Evolutionary conservation across 306 rosid genomes (phyloP).

Genomic region (Cercis canadensis): DNA sequence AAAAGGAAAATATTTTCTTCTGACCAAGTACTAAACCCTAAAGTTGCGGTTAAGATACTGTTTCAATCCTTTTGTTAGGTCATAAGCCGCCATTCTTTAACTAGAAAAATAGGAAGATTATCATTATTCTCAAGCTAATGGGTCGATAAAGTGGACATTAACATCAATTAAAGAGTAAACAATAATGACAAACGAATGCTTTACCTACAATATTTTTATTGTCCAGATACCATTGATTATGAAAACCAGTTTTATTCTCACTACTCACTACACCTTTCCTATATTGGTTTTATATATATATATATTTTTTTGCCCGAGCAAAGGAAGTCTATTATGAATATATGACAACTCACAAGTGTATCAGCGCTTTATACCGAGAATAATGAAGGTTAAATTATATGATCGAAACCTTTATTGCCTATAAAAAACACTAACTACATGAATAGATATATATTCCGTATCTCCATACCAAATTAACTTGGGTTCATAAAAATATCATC

Average conservation of each 20-base stretch:
- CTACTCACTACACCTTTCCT: too few relatives aligned
- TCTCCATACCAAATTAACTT: too few relatives aligned
- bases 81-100: conserved; percentile 8
- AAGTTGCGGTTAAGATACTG: not conserved
- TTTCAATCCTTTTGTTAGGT: not conserved
- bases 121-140: conserved; percentile 14
- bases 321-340: too few relatives aligned
- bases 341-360: too few relatives aligned
- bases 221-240: not conserved
- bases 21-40: not conserved
- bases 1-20: not conserved
- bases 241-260: not conserved
- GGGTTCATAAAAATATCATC: too few relatives aligned
- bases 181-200: conserved; percentile 26
- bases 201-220: not conserved
- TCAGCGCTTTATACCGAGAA: too few relatives aligned
- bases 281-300: too few relatives aligned
- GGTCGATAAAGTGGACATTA: conserved; percentile 2
- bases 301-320: too few relatives aligned
- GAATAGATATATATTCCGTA: too few relatives aligned
- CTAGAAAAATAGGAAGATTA: conserved; percentile 2
- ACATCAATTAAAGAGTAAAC: conserved; percentile 11
- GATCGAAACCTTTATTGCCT: too few relatives aligned
- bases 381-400: too few relatives aligned
- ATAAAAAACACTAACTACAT: too few relatives aligned